A percentile compares a stretch with the other conserved stretches of the same genome.
Evolutionary conservation across 2,329 filamentous ascomycete genomes (phyloP).

Genomic region (Rhynchosporium graminicola): DNA sequence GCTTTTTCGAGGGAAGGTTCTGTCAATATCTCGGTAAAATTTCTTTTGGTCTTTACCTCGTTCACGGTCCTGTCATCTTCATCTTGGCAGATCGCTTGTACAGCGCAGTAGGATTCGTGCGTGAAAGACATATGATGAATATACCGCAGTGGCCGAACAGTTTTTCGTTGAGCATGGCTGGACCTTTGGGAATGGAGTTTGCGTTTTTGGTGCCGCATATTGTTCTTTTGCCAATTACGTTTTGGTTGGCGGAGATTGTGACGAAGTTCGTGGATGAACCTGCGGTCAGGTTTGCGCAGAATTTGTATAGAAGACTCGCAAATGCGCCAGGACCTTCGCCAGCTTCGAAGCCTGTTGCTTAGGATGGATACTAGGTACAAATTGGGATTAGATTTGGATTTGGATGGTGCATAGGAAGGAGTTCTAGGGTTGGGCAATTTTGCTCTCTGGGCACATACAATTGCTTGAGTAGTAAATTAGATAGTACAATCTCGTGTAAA

Average conservation of each 20-base stretch:
- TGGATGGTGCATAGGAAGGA: background rate
- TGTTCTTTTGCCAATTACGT: constrained; percentile 58
- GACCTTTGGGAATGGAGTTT: constrained; percentile 63
- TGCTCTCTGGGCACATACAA: background rate
- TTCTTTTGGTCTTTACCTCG: constrained; percentile 63
- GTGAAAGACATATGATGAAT: constrained; percentile 49
- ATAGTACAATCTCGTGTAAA: background rate
- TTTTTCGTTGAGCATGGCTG: constrained; percentile 63
- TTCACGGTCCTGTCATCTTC: constrained; percentile 64
- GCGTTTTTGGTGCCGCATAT: constrained; percentile 61
- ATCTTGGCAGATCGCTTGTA: constrained; percentile 64
- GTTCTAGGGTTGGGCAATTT: background rate
- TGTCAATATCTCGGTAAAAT: constrained; percentile 64
- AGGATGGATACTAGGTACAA: background rate
- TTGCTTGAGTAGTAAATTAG: background rate
- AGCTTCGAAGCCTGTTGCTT: background rate
- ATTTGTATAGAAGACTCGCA: constrained; percentile 10
- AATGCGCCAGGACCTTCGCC: background rate
- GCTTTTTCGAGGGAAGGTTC: constrained; percentile 59
- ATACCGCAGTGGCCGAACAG: constrained; percentile 58
- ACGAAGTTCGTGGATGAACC: constrained; percentile 63
- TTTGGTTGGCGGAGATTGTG: constrained; percentile 58
- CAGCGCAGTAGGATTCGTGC: constrained; percentile 57
- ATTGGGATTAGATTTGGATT: background rate
- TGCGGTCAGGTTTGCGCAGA: constrained; percentile 55